Evolutionary conservation across 2,329 filamentous ascomycete genomes (phyloP).

Genomic region (Corynespora cassiicola): DNA sequence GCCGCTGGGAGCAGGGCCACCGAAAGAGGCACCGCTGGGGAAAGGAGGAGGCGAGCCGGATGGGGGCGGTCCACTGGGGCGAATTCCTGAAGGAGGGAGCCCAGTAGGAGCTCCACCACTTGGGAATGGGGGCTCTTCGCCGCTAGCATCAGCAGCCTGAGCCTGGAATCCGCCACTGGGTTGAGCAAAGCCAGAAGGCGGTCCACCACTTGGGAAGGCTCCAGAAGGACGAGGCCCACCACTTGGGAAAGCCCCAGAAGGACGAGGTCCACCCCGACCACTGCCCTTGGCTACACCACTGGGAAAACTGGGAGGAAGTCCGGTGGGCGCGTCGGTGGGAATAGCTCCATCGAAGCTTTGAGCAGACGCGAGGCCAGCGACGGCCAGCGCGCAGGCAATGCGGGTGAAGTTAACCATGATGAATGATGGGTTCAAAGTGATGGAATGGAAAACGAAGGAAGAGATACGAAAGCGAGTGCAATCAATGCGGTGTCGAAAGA

Average conservation of each 20-base stretch:
- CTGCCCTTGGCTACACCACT: not conserved
- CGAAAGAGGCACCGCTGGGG: not conserved
- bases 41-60: not conserved
- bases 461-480: not conserved
- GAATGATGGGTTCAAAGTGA: not conserved
- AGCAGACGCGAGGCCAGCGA: slow-evolving; percentile 4
- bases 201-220: not conserved
- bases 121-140: too few species aligned
- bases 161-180: too few species aligned
- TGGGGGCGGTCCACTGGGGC: not conserved
- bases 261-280: too few species aligned
- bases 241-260: slow-evolving; percentile 1
- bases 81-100: too few species aligned
- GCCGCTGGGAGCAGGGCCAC: slow-evolving; percentile 1
- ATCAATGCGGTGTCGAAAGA: not conserved
- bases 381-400: slow-evolving; percentile 7
- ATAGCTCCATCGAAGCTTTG: slow-evolving; percentile 2
- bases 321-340: slow-evolving; percentile 1
- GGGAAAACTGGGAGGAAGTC: slow-evolving; percentile 1
- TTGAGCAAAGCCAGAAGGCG: not conserved
- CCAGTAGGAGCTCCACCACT: not conserved
- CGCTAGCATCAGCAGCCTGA: too few species aligned
- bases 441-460: not conserved
- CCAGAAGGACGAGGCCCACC: not conserved
- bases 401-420: slow-evolving; percentile 9